Evolutionary conservation across 768 basidiomycete genomes (phyloP).

Genomic region (Daedaleopsis sinensis): DNA sequence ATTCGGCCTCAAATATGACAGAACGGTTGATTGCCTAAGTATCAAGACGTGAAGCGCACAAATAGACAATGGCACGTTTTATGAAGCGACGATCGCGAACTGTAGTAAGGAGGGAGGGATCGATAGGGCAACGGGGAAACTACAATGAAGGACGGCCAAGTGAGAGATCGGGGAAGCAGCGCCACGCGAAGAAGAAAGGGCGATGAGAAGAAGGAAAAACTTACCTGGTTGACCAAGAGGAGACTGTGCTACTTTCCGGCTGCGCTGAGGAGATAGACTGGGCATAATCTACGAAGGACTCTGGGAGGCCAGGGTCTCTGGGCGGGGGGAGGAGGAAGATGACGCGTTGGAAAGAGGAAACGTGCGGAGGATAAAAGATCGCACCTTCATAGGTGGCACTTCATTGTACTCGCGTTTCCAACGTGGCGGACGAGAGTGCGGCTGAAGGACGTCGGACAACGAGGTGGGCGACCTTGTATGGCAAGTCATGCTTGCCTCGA

Average conservation of each 20-base stretch:
- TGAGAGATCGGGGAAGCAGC: slow-evolving; percentile 3
- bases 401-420: slow-evolving; percentile 60
- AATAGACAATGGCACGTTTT: slow-evolving; percentile 17
- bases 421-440: slow-evolving; percentile 49
- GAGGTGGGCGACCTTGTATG: slow-evolving; percentile 61
- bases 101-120: slow-evolving; percentile 9
- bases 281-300: slow-evolving; percentile 47
- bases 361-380: slow-evolving; percentile 31
- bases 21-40: slow-evolving; percentile 22
- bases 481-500: slow-evolving; percentile 47
- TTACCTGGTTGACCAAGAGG: slow-evolving; percentile 53
- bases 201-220: slow-evolving; percentile 27
- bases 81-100: slow-evolving; percentile 11
- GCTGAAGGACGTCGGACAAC: slow-evolving; percentile 48
- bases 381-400: slow-evolving; percentile 34
- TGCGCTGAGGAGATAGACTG: slow-evolving; percentile 60
- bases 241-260: slow-evolving; percentile 48
- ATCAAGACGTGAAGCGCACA: slow-evolving; percentile 21
- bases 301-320: slow-evolving; percentile 25
- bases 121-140: slow-evolving; percentile 11
- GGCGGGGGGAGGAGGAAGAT: slow-evolving; percentile 32
- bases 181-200: slow-evolving; percentile 13
- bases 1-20: slow-evolving; percentile 20
- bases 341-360: slow-evolving; percentile 33
- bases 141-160: slow-evolving; percentile 10